Conservation (phyloP, 768 basidiomycete genomes). For the Lactarius indigo region DNA sequence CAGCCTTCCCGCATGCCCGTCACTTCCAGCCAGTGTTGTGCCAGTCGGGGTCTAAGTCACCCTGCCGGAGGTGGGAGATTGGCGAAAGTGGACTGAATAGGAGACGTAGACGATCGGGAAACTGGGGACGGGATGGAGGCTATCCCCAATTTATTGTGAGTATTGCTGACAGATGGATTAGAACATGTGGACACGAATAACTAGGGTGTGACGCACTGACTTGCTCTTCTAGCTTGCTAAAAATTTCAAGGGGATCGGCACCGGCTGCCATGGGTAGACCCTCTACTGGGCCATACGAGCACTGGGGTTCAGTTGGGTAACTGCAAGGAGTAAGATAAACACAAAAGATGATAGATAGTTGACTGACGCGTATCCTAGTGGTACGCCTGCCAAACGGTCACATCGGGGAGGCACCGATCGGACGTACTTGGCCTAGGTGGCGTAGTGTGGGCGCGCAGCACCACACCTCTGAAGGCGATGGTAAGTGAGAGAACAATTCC, state of each 20-base stretch:
- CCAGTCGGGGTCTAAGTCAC: too few relatives aligned
- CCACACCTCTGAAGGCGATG: slow-evolving; percentile 69
- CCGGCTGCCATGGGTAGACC: slow-evolving; percentile 74
- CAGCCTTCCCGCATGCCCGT: not conserved
- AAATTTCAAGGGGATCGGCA: slow-evolving; percentile 75
- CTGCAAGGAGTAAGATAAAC: slow-evolving; percentile 37
- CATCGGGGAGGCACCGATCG: not conserved
- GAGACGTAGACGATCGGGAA: slow-evolving; percentile 26
- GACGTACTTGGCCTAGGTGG: slow-evolving; percentile 77
- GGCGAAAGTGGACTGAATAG: slow-evolving; percentile 1
- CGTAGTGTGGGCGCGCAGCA: slow-evolving; percentile 80
- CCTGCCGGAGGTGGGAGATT: slow-evolving; percentile 23
- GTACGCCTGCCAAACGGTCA: slow-evolving; percentile 53
- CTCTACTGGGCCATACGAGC: slow-evolving; percentile 83
- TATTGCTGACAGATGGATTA: slow-evolving; percentile 42
- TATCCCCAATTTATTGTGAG: slow-evolving; percentile 54
- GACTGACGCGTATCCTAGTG: slow-evolving; percentile 78
- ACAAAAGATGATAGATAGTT: not conserved
- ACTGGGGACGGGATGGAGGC: slow-evolving; percentile 39
- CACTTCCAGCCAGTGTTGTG: too few relatives aligned
- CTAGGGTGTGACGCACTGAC: slow-evolving; percentile 48
- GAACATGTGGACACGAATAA: slow-evolving; percentile 17
- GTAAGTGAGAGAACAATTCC: slow-evolving; percentile 15
- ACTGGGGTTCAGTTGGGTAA: slow-evolving; percentile 80
- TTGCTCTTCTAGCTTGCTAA: slow-evolving; percentile 71